Conservation (phyloP, 495 filamentous ascomycete genomes). For the Immersiella caudata region DNA sequence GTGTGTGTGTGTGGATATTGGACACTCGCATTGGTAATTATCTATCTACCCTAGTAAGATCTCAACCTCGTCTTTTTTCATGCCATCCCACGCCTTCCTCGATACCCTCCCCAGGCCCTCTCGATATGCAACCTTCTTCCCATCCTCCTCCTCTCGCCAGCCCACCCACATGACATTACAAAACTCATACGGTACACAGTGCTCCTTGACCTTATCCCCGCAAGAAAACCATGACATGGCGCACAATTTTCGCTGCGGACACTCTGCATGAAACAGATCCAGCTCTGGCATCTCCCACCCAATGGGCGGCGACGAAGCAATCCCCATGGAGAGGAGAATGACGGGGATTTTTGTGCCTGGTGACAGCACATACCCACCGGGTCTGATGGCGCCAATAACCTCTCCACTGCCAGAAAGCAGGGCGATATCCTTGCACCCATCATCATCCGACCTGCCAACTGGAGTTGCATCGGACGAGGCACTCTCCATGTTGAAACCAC, state of each 20-base stretch:
- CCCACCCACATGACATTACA: conserved; percentile 10
- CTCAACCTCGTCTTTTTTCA: not conserved
- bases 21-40: no score
- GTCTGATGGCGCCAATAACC: conserved; percentile 1
- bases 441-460: not conserved
- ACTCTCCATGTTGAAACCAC: not conserved
- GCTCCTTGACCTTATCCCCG: not conserved
- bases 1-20: no score
- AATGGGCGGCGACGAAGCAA: not conserved
- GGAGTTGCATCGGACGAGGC: not conserved
- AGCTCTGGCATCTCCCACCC: conserved; percentile 6
- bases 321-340: conserved; percentile 5
- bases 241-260: not conserved
- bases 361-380: not conserved
- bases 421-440: conserved; percentile 3
- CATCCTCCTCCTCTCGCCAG: conserved; percentile 7
- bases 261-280: conserved; percentile 6
- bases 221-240: conserved; percentile 7
- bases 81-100: not conserved
- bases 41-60: not conserved
- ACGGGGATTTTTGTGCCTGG: not conserved
- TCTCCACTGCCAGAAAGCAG: not conserved
- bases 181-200: conserved; percentile 3
- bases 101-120: not conserved
- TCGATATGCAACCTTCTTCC: conserved; percentile 8